Evolutionary conservation across 2,329 filamentous ascomycete species (phyloP), one percentile per base, ranked within the genome.

Genomic region (Tolypocladium guangdongense): DNA sequence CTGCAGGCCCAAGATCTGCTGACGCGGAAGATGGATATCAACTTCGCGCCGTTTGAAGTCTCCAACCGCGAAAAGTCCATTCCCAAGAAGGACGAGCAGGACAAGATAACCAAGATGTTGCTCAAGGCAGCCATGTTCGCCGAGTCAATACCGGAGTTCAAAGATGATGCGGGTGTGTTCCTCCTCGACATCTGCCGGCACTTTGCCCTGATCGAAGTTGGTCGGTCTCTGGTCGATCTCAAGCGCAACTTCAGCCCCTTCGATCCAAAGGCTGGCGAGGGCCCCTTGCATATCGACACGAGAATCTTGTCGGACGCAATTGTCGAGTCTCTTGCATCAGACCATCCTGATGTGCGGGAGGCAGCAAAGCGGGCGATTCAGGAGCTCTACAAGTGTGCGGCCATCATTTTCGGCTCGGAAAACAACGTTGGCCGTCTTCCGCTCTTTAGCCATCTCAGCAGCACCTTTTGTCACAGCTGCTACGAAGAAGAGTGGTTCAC

Each of bases 401-500:
- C 78, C 24, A 84, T 82, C 8, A 89, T 99, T 36, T 90, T 97
- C 59, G 91, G 91, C 3, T 83, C 82, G 1, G 75, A 84, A 39
- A 79, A 78, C 24, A 80, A 87, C 52, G 84, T 91, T 35, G 82
- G 88, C 36, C 84, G 83, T 53, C 77, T 99, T 10, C 83, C 86
- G 0, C 89, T 99, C 69, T 99, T 99, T 71, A 80, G 78, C 55
- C 85, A 92, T 62, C 76, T 99, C 7, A 86, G 87, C 39, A 87
- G 83, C 56, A 85, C 84, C 0, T 96, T 97, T 66, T 93, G 89
- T 61, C 93, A 99, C 66, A 90, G 89, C 59, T 99, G 93, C 67
- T 91, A 96, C 62, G 90, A 93, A 62, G 92, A 99, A 67, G 93
- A 99, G 63, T 99, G 95, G 93, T 99, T 96, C 65, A 91, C 91